Conservation (phyloP, 371 early-diverging fungal species). For the Lichtheimia ramosa region DNA sequence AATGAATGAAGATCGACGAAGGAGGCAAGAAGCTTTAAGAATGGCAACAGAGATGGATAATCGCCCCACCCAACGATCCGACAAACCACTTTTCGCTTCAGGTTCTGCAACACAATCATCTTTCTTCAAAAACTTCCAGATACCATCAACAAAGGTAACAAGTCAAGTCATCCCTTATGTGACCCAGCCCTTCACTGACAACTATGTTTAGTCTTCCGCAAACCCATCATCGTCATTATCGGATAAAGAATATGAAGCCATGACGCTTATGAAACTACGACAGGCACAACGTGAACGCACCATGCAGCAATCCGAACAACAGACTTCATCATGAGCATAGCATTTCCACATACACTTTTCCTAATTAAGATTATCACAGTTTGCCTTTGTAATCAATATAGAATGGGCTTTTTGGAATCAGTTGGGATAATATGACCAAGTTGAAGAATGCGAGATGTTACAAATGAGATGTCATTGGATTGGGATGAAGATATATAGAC, state of each 20-base stretch:
- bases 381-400: no score
- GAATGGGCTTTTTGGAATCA: no score
- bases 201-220: no score
- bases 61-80: constrained; percentile 14
- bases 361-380: no score
- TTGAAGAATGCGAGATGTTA: no score
- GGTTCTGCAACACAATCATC: constrained; percentile 18
- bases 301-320: constrained; percentile 1
- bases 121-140: constrained; percentile 32
- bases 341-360: no score
- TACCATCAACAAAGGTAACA: constrained; percentile 28
- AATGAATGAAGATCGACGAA: constrained; percentile 28
- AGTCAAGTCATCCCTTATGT: neutral
- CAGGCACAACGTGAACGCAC: constrained; percentile 43
- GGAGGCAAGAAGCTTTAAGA: constrained; percentile 30
- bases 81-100: constrained; percentile 32
- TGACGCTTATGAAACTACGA: constrained; percentile 49
- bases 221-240: constrained; percentile 11
- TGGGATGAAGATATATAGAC: no score
- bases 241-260: constrained; percentile 44
- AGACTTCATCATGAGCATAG: neutral
- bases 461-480: no score
- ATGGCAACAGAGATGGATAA: constrained; percentile 11
- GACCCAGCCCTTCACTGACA: neutral
- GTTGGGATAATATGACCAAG: no score